Percentiles rank a stretch among this genome's conserved stretches.
Evolutionary conservation across 148 eudicot species (phyloP).

Genomic region (Chenopodium suecicum): DNA sequence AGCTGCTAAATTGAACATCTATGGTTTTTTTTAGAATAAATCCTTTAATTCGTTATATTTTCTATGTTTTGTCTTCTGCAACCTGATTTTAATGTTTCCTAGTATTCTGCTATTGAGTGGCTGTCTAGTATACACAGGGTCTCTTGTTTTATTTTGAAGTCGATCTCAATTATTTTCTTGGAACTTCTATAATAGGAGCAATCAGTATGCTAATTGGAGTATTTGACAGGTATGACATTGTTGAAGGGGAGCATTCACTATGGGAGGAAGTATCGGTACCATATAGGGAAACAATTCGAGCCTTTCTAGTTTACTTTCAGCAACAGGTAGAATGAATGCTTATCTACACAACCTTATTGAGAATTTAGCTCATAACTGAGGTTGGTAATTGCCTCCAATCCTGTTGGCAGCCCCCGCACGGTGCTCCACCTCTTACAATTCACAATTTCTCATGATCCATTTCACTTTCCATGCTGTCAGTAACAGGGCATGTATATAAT

Average conservation of each 20-base stretch:
- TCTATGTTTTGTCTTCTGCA: background rate
- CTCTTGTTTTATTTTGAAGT: constrained; percentile 6
- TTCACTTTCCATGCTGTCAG: background rate
- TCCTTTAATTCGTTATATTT: background rate
- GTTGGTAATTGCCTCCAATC: background rate
- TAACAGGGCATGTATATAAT: background rate
- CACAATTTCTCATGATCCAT: background rate
- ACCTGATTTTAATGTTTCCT: background rate
- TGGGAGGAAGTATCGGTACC: constrained; percentile 95
- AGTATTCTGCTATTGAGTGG: constrained; percentile 6
- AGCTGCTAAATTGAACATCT: background rate
- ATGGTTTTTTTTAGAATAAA: background rate
- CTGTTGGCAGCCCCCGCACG: too few relatives aligned
- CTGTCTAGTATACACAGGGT: background rate
- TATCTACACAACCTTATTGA: background rate
- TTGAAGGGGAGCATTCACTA: constrained; percentile 82
- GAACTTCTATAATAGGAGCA: constrained; percentile 26
- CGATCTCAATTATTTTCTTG: constrained; percentile 19
- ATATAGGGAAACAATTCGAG: constrained; percentile 85
- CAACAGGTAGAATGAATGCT: constrained; percentile 56
- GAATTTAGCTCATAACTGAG: background rate
- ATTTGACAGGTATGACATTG: constrained; percentile 76
- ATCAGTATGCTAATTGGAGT: constrained; percentile 35
- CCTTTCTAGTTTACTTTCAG: constrained; percentile 89
- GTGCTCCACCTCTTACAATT: background rate